Base-by-base conservation (phyloP, 2,329 filamentous ascomycete species). In the Stemphylium beticola region DNA sequence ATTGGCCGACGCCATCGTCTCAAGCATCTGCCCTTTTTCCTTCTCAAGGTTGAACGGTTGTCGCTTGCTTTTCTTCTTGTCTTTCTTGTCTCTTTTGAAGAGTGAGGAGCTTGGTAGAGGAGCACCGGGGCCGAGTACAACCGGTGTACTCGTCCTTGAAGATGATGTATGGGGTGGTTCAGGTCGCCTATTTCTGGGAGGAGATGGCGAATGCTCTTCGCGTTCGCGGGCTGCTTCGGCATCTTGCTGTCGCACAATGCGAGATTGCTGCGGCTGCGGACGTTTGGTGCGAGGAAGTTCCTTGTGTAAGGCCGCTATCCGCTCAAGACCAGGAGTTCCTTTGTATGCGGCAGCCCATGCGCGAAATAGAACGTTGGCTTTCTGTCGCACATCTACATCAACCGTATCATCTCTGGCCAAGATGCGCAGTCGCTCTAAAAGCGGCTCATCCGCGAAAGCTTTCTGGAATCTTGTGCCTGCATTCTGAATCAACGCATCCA, bases 401-500 rank as follows among this genome's bases (percentile, higher is more conserved):
- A 92, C 93, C 58, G 95, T 83, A 15, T 91, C 84, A 48, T 95
- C 93, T 15, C 90, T 92, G 31, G 90, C 92, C 62, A 93, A 90
- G 31, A 98, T 88, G 18, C 95, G 87, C 47, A 99, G 82, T 20
- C 95, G 89, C 77, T 99, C 95, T 2, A 99, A 85, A 34, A 99
- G 81, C 26, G 93, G 90, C 72, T 97, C 93, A 68, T 99, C 93
- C 9, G 88, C 90, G 74, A 98, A 96, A 14, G 85, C 85, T 43
- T 91, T 87, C 75, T 97, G 90, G 72, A 98, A 97, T 11, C 89
- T 86, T 11, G 89, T 83, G 1, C 93, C 93, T 2, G 92, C 93
- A 78, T 99, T 99, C 72, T 97, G 91, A 57, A 99, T 95, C 34
- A 99, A 82, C 37, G 91, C 93, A 73, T 99, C 95, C 2, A 99